phyloP scores from a whole-genome alignment of 352 stramenopile genomes.

The Bremia lactucae region DNA sequence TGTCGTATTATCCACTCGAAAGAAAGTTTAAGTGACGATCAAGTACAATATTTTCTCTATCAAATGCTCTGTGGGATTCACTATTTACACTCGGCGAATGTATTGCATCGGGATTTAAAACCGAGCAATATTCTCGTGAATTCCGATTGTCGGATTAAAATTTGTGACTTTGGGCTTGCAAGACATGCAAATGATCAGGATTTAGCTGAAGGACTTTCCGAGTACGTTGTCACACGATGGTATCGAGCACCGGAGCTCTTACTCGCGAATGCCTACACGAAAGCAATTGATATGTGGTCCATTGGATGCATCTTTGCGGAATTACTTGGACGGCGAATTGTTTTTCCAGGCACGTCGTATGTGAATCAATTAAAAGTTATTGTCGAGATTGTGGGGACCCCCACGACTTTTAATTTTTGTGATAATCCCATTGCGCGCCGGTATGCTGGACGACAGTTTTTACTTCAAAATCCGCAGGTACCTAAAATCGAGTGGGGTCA shows the following conservation, averaged over 20 bases:
- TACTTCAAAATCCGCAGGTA: slow-evolving; percentile 59
- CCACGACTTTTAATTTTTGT: slow-evolving; percentile 76
- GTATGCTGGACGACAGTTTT: slow-evolving; percentile 76
- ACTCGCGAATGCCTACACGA: slow-evolving; percentile 75
- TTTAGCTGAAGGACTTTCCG: slow-evolving; percentile 71
- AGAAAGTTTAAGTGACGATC: slow-evolving; percentile 87
- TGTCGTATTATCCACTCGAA: slow-evolving; percentile 83
- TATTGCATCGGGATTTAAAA: slow-evolving; percentile 95
- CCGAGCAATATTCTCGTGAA: slow-evolving; percentile 96
- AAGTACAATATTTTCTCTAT: slow-evolving; percentile 95
- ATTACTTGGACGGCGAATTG: slow-evolving; percentile 84
- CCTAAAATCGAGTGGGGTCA: slow-evolving; percentile 67
- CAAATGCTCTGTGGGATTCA: slow-evolving; percentile 91
- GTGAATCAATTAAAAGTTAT: slow-evolving; percentile 85
- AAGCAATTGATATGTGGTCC: slow-evolving; percentile 91
- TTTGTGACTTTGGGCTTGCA: slow-evolving; percentile 85
- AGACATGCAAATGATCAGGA: slow-evolving; percentile 72
- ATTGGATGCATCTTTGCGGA: slow-evolving; percentile 99
- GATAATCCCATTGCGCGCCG: slow-evolving; percentile 74
- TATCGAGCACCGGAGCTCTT: slow-evolving; percentile 83
- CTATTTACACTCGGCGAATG: slow-evolving; percentile 92
- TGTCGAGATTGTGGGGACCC: slow-evolving; percentile 76
- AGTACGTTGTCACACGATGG: slow-evolving; percentile 93
- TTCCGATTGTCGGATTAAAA: slow-evolving; percentile 80
- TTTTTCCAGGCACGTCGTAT: slow-evolving; percentile 81